phyloP scores from a whole-genome alignment of 208 protist genomes.

The Trypanosoma grayi region DNA sequence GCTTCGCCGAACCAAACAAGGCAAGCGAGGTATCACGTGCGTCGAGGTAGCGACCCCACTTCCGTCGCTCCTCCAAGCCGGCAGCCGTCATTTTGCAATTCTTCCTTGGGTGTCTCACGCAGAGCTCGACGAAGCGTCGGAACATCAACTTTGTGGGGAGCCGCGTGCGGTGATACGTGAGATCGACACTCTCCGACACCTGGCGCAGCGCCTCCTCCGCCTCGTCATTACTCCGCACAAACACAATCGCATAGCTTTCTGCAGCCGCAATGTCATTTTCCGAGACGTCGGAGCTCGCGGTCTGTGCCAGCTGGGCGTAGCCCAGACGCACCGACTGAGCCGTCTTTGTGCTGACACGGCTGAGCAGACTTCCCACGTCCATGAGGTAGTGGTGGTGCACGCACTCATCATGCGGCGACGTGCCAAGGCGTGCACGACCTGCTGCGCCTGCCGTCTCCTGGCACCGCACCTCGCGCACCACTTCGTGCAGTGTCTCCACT shows the following conservation, averaged over 20 bases:
- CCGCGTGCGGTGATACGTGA: constrained; percentile 27
- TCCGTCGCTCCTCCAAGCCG: constrained; percentile 67
- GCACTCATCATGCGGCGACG: neutral
- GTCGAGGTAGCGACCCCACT: constrained; percentile 82
- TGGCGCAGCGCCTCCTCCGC: constrained; percentile 55
- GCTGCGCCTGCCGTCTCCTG: neutral
- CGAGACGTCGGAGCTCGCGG: constrained; percentile 18
- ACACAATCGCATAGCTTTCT: constrained; percentile 49
- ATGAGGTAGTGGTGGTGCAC: constrained; percentile 50
- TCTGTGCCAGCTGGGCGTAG: constrained; percentile 38
- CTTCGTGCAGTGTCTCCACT: constrained; percentile 41
- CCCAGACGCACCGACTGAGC: constrained; percentile 32
- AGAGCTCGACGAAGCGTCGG: constrained; percentile 65
- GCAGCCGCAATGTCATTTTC: constrained; percentile 45
- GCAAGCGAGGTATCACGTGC: constrained; percentile 83
- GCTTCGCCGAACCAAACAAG: constrained; percentile 79
- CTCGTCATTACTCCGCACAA: constrained; percentile 57
- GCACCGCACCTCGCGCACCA: constrained; percentile 18
- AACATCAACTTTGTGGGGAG: constrained; percentile 56
- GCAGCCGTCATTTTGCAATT: constrained; percentile 75
- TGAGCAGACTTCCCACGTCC: constrained; percentile 61
- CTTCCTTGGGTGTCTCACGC: constrained; percentile 57
- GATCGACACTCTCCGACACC: constrained; percentile 37
- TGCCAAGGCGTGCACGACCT: neutral
- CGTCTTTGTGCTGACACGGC: constrained; percentile 33